Evolutionary conservation across 164 flowering plant species (phyloP).

Genomic region (Nymphaea thermarum): DNA sequence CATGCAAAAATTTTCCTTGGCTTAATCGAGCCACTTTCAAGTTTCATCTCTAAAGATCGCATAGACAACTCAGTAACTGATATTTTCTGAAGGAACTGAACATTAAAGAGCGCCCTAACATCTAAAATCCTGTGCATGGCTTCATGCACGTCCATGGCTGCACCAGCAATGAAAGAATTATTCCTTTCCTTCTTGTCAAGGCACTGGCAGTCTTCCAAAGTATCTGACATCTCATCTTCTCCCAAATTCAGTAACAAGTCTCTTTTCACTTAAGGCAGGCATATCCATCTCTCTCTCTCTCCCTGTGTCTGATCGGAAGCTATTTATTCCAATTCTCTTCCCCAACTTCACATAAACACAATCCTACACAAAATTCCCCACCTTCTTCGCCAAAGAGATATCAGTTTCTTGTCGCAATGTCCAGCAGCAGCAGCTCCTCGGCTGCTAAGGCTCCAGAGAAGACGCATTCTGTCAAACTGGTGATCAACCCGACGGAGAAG

Average conservation of each 20-base stretch:
- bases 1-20: not conserved
- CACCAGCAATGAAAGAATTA: too few relatives aligned
- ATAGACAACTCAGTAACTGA: not conserved
- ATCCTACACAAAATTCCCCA: not conserved
- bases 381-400: not conserved
- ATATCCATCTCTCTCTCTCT: conserved; percentile 3
- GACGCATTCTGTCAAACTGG: not conserved
- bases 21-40: not conserved
- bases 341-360: not conserved
- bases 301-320: not conserved
- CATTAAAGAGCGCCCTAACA: not conserved
- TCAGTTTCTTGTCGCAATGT: not conserved
- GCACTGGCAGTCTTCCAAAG: not conserved
- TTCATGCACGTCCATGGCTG: too few relatives aligned
- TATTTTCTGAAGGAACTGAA: not conserved
- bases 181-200: not conserved
- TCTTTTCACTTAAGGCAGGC: not conserved
- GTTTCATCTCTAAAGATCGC: not conserved
- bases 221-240: not conserved
- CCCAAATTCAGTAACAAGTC: not conserved
- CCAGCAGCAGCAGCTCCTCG: not conserved
- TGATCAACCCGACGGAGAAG: not conserved
- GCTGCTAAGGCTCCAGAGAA: not conserved
- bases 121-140: too few relatives aligned
- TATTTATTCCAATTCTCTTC: not conserved